Base-by-base conservation (phyloP, 495 filamentous ascomycete genomes). In the Pseudoneurospora amorphoporcata region DNA sequence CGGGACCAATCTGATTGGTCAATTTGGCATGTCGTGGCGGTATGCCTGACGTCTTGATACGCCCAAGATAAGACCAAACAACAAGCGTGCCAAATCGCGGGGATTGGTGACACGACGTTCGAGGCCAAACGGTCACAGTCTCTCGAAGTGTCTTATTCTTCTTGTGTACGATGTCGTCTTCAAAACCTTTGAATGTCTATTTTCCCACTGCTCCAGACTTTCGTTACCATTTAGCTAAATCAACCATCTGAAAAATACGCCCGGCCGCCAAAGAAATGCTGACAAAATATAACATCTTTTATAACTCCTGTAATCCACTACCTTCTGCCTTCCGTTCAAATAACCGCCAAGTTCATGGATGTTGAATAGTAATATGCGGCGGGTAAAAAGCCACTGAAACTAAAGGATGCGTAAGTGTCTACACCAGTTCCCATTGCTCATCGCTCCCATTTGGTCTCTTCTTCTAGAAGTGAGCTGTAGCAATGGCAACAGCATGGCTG, bases 401-500 rank as follows among this genome's bases (percentile, higher is more conserved):
- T 8, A 61, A 16, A 61, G 14, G 53, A 61, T 61, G 12, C 12
- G 12, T 61, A 61, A 35, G 53, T 10, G 5, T 29, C 29, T 61
- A 61, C 7, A 61, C 12, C 53, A 61, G 53, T 8, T 61, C 53
- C 53, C 53, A 61, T 17, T 8, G 29, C 53, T 35, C 53, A 17
- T 61, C 53, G 53, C 53, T 61, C 10, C 19, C 19, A 12, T 68
- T 12, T 38, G 8, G 23, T 68, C 58, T 17, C 43, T 40, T 19
- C 16, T 43, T 29, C 76, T 68, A 81, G n/a, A 81, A 47, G 69
- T 81, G 79, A 39, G 79, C 79, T 35, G 77, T 78, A 39, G 96
- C 95, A 78, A 99, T 91, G 40, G 95, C 95, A 74, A 97, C 92
- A 69, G 95, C 93, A 81, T 98, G 95, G 40, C 86, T 87, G 75